Conservation (phyloP, 768 basidiomycete species). For the Kwoniella bestiolae region DNA sequence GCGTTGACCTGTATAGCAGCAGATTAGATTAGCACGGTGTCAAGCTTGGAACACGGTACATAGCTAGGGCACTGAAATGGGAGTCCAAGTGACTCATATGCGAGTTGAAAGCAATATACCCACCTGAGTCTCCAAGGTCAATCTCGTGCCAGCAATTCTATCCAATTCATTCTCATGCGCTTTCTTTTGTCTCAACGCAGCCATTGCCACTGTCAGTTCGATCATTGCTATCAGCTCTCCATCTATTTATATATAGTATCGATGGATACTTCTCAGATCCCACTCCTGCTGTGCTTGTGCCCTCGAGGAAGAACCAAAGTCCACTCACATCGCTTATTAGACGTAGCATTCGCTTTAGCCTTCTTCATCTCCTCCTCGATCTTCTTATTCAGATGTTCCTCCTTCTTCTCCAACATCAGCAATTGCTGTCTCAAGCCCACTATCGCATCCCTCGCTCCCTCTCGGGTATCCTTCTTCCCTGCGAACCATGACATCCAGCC, state of each 20-base stretch:
- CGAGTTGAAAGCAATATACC: conserved; percentile 2
- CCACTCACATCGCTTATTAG: conserved; percentile 85
- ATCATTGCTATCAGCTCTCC: neutral
- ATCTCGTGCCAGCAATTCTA: conserved; percentile 75
- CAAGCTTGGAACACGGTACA: too few species aligned
- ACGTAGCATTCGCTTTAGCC: conserved; percentile 88
- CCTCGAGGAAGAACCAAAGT: neutral
- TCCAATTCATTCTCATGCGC: conserved; percentile 83
- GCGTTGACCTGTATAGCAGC: conserved; percentile 94
- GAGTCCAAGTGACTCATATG: too few species aligned
- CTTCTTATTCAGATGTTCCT: conserved; percentile 94
- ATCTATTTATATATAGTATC: too few species aligned
- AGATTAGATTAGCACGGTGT: too few species aligned
- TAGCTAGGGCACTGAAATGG: too few species aligned
- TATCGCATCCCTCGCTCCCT: conserved; percentile 88
- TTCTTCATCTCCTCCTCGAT: conserved; percentile 92
- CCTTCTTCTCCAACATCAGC: conserved; percentile 98
- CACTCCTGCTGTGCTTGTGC: neutral
- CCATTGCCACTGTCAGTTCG: conserved; percentile 70
- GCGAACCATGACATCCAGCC: conserved; percentile 85
- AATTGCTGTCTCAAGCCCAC: conserved; percentile 89
- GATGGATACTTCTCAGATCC: neutral
- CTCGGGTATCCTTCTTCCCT: conserved; percentile 70
- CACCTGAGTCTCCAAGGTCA: conserved; percentile 90
- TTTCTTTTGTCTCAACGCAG: conserved; percentile 92